Percentiles rank a stretch among this genome's conserved stretches.
These are phyloP conservation scores for Taxillus chinensis DNA, from an alignment of 164 flowering plant species.

Conservation along the genomic window DNA sequence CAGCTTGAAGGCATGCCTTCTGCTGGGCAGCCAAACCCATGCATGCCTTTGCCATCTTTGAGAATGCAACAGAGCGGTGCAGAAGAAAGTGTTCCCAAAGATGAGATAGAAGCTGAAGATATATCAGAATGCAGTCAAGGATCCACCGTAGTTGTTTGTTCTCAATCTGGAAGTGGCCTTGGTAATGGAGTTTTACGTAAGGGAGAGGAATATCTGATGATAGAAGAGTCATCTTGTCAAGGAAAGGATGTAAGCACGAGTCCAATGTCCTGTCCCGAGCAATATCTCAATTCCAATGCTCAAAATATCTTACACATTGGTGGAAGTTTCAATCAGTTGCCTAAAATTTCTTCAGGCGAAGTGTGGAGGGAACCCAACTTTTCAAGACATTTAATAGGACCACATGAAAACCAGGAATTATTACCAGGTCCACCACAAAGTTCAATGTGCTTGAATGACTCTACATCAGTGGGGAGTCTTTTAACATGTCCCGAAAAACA, in stretches of 20 bases:
- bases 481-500: constrained; percentile 18
- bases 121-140: constrained; percentile 79
- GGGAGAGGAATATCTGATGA: constrained; percentile 19
- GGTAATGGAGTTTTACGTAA: constrained; percentile 16
- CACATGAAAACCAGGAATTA: constrained; percentile 19
- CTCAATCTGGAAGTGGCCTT: constrained; percentile 39
- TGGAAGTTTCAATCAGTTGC: constrained; percentile 26
- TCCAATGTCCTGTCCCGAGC: constrained; percentile 35
- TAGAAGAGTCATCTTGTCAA: constrained; percentile 19
- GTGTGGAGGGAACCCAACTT: constrained; percentile 23
- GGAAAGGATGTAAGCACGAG: constrained; percentile 22
- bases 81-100: constrained; percentile 34
- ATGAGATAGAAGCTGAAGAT: constrained; percentile 45
- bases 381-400: constrained; percentile 15
- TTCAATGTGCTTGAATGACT: constrained; percentile 16
- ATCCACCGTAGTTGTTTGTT: constrained; percentile 31
- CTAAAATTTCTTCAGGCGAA: constrained; percentile 24
- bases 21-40: constrained; percentile 31
- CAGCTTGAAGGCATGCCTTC: constrained; percentile 48
- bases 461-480: constrained; percentile 22
- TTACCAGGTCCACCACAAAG: constrained; percentile 18
- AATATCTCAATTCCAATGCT: constrained; percentile 23
- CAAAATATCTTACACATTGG: constrained; percentile 17
- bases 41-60: constrained; percentile 34
- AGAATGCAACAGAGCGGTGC: constrained; percentile 40